Base-by-base conservation (phyloP, 345 rosid genomes). In the Anacardium occidentale region DNA sequence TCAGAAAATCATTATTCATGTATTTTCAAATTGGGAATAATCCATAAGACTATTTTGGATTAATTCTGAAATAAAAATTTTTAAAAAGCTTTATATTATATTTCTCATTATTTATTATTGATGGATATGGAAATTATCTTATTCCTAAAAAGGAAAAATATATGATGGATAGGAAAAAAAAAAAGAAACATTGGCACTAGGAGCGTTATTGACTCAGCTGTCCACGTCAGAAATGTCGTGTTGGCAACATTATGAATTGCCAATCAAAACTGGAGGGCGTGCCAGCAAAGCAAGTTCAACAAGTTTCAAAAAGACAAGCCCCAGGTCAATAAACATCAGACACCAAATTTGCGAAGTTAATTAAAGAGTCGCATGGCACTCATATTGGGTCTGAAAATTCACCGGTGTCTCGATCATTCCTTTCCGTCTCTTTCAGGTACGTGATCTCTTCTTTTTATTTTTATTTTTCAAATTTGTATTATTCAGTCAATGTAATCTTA, bases 361-460 rank as follows among this genome's bases (percentile, higher is more conserved):
- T 66, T 34, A 75, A 79, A 54, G 73, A 1, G 3, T 29, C 32
- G 32, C 32, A 1, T 29, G 32, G 3, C 32, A 29, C 25, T 11
- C 25, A 40, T 60, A 47, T 44, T 53, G 37, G 45, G 64, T 62
- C 71, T 66, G 15, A 52, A 67, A 17, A 55, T 10, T 47, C 60
- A 37, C 29, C 32, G 22, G 73, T 70, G 74, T 29, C 75, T 77
- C 73, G 66, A 69, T 66, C 32, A 54, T 73, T 67, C 65, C n/a
- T 47, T 59, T 73, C 69, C 68, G n/a, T 62, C 32, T 45, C 34
- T 59, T 52, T 67, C 75, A 67, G 89, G 85, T 83, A 76, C 18
- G 42, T 22, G 53, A 65, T 76, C 74, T 72, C n/a, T n/a, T n/a
- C n/a, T n/a, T n/a, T 69, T 69, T 62, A 3, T n/a, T 29, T 29